A percentile compares a stretch with the other conserved stretches of the same genome.
Conservation (phyloP, 805 yeast genomes). For the Metschnikowia shivogae region DNA sequence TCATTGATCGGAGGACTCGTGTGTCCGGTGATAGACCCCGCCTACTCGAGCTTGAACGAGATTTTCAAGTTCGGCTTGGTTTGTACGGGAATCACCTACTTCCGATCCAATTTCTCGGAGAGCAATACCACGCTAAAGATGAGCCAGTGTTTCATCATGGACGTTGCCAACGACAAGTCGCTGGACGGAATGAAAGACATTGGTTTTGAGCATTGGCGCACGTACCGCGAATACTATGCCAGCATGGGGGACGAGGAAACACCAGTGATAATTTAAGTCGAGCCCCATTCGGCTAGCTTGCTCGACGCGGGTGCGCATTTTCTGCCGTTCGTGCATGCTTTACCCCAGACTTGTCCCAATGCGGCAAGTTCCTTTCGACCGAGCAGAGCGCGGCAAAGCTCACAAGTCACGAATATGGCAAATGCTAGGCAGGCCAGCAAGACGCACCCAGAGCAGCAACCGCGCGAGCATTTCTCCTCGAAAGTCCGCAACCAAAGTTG, state of each 20-base stretch:
- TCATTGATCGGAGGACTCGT: conserved; percentile 46
- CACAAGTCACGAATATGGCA: not conserved
- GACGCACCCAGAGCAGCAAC: not conserved
- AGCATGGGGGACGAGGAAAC: conserved; percentile 8
- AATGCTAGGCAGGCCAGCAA: not conserved
- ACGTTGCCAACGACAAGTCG: conserved; percentile 32
- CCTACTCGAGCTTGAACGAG: conserved; percentile 48
- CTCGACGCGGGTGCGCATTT: not conserved
- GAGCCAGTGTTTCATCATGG: conserved; percentile 35
- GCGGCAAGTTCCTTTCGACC: conserved; percentile 11
- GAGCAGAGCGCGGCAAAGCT: conserved; percentile 3
- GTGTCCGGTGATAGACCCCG: conserved; percentile 51
- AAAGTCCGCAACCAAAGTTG: too few relatives aligned
- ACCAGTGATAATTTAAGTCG: not conserved
- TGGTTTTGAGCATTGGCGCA: conserved; percentile 40
- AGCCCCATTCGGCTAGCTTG: not conserved
- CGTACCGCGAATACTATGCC: conserved; percentile 35
- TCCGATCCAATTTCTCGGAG: conserved; percentile 24
- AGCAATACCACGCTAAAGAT: conserved; percentile 20
- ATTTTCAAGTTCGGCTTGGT: conserved; percentile 55
- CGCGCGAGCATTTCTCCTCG: not conserved
- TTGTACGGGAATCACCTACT: conserved; percentile 35
- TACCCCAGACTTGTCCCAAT: conserved; percentile 22
- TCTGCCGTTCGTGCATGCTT: conserved; percentile 8
- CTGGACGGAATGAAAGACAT: conserved; percentile 36